Conservation (phyloP, 805 yeast genomes). For the Kazachstania psychrophila region DNA sequence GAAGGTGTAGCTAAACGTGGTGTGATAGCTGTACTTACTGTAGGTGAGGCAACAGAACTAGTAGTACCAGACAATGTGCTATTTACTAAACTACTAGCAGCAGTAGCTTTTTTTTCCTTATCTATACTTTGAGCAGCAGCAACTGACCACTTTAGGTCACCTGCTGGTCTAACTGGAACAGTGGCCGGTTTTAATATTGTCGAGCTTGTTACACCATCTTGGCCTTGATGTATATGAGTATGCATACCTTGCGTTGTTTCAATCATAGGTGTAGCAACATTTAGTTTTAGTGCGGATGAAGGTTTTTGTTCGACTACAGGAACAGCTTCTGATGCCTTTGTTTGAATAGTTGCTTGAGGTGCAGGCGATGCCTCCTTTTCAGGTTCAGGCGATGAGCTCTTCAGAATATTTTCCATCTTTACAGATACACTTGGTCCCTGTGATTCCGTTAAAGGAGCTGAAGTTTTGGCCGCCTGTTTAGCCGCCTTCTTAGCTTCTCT, state of each 20-base stretch:
- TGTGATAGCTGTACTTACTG: conserved; percentile 13
- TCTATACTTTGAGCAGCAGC: conserved; percentile 38
- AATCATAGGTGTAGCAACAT: neutral
- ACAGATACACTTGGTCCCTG: conserved; percentile 9
- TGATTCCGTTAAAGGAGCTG: conserved; percentile 9
- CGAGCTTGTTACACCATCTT: conserved; percentile 26
- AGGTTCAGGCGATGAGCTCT: too few relatives aligned
- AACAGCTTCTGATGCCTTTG: conserved; percentile 2
- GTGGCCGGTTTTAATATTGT: conserved; percentile 42
- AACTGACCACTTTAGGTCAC: conserved; percentile 47
- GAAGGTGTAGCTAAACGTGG: conserved; percentile 15
- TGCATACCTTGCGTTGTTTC: conserved; percentile 12
- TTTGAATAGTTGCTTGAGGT: conserved; percentile 6
- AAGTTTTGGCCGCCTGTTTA: conserved; percentile 24
- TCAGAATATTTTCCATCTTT: too few relatives aligned
- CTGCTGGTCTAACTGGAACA: conserved; percentile 44
- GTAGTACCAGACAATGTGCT: conserved; percentile 8
- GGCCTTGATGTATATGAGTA: conserved; percentile 27
- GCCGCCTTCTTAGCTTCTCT: conserved; percentile 32
- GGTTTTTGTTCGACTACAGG: neutral
- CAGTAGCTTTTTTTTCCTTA: conserved; percentile 14
- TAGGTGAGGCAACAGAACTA: conserved; percentile 5
- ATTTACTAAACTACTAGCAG: conserved; percentile 1
- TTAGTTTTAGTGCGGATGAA: neutral
- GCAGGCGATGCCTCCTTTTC: conserved; percentile 4